Percentiles rank a stretch among this genome's conserved stretches.
Conservation (phyloP, 2,329 filamentous ascomycete species). For the Elsinoe australis region DNA sequence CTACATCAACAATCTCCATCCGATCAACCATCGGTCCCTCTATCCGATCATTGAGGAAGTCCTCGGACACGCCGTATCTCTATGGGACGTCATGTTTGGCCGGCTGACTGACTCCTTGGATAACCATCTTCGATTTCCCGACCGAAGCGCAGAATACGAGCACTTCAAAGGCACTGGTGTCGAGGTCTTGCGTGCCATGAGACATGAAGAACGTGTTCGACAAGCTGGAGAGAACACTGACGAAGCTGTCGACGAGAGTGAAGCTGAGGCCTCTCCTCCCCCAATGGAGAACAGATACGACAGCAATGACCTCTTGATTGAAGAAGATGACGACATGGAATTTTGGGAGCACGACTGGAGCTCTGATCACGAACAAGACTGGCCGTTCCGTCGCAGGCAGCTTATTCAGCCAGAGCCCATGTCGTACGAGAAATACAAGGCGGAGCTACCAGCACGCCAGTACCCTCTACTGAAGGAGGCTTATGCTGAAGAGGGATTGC, state of each 20-base stretch:
- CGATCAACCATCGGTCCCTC: constrained; percentile 20
- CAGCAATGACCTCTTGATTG: too few relatives aligned
- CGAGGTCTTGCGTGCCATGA: constrained; percentile 1
- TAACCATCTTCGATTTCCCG: constrained; percentile 2
- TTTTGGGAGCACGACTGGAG: neutral
- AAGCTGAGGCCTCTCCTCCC: too few relatives aligned
- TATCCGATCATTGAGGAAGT: constrained; percentile 26
- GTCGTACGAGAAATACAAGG: constrained; percentile 2
- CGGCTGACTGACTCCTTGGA: neutral
- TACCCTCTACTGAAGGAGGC: constrained; percentile 5
- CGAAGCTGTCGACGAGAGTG: neutral
- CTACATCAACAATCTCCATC: constrained; percentile 30
- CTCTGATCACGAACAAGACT: constrained; percentile 11
- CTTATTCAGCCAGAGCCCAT: constrained; percentile 5
- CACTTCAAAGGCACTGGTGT: constrained; percentile 6
- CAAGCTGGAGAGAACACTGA: neutral
- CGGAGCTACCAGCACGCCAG: neutral
- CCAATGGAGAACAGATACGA: too few relatives aligned
- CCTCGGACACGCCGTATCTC: constrained; percentile 24
- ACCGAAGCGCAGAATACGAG: constrained; percentile 6
- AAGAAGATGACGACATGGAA: neutral
- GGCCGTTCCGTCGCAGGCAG: neutral
- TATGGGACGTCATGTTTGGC: constrained; percentile 25
- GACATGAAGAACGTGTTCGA: neutral
- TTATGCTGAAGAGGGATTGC: constrained; percentile 42